Base-by-base conservation (phyloP, 805 yeast species). In the Cyberlindnera nakhonratchasimensis region DNA sequence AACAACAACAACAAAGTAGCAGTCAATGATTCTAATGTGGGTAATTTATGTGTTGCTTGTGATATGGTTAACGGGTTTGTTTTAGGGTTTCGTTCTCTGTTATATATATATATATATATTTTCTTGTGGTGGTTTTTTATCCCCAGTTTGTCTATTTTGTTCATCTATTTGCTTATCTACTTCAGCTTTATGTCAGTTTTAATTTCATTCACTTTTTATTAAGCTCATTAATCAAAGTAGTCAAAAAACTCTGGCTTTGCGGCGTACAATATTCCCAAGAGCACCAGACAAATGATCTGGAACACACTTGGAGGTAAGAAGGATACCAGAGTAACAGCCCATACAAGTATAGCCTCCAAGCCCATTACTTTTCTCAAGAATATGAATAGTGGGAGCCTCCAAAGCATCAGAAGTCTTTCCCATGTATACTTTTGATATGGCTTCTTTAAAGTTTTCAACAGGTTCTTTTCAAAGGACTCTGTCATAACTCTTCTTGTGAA, bases 401-500 rank as follows among this genome's bases (percentile, higher is more conserved):
- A 57, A 14, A 51, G 29, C 33, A 39, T 40, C 7, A 55, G 9
- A 1, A 58, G 36, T 17, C 43, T 53, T 43, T 64, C 66, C 71
- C 71, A 66, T 1, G 51, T 28, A 34, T 62, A 59, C 3, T 28
- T 37, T 6, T 34, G 41, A 30, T 47, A 61, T 6, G 59, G 51
- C 7, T 34, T 39, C 48, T 57, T 53, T 25, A 62, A 42, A 20
- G 63, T 52, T 23, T 49, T 48, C 6, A 63, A 52, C 45, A 71
- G 63, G 18, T 57, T 59, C 21, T 58, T 54, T 45, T 69, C 70
- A 43, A 71, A 65, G 1, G 54, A 47, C 35, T 53, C 46, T 2
- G 71, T 65, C 70, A 71, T 67, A 3, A 68, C 71, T 10, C 54
- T 52, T 30, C 66, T 56, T 3, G 74, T 62, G 45, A 67, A 71